Evolutionary conservation across 257 asterid genomes (phyloP).

Genomic region (Petunia secreta): DNA sequence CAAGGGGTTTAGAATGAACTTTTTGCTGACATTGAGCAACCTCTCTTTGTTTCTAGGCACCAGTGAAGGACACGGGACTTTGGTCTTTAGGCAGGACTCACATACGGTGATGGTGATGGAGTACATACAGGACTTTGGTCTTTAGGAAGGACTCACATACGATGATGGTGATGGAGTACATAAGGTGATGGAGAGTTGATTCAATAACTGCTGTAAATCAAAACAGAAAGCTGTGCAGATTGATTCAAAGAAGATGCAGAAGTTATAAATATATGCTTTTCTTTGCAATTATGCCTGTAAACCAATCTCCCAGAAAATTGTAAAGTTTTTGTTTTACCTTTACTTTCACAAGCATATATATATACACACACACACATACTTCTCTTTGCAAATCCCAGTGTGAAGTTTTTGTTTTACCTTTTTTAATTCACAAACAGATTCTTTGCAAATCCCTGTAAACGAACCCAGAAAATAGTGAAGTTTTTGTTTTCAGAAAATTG

Average conservation of each 20-base stretch:
- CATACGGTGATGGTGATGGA: conserved; percentile 36
- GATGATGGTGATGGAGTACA: background rate
- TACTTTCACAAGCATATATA: background rate
- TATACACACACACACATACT: no score
- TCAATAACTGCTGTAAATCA: conserved; percentile 15
- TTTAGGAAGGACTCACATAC: conserved; percentile 83
- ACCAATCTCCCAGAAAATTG: background rate
- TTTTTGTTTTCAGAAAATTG: no score
- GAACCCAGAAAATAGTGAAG: no score
- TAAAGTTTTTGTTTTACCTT: background rate
- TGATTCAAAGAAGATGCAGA: background rate
- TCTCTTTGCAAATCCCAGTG: no score
- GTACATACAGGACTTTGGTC: conserved; percentile 64
- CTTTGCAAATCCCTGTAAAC: no score
- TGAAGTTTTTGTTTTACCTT: no score
- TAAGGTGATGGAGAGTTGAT: conserved; percentile 28
- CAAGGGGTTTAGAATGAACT: background rate
- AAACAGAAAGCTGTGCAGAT: background rate
- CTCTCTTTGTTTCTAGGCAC: conserved; percentile 48
- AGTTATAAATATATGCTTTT: background rate
- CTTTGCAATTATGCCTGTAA: conserved; percentile 16
- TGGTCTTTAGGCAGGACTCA: conserved; percentile 95
- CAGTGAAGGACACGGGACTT: conserved; percentile 81
- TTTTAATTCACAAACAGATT: no score
- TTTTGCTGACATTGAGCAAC: background rate